These are phyloP conservation scores for Phylloporus sp. DNA, from an alignment of 768 basidiomycete genomes.

Conservation along the genomic window DNA sequence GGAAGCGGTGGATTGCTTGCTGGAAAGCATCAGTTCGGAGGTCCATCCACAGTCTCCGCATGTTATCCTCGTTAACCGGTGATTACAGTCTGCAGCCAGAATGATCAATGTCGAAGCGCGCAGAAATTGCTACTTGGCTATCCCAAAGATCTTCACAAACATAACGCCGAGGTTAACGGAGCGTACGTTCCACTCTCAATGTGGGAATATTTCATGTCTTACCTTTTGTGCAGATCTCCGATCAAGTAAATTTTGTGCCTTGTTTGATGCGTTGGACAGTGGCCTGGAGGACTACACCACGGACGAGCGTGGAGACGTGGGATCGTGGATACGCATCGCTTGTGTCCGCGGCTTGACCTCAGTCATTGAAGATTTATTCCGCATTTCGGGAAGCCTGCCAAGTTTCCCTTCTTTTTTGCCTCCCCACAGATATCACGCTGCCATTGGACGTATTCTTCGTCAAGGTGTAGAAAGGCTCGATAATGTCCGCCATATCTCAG, in stretches of 20 bases:
- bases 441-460: slow-evolving; percentile 69
- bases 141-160: slow-evolving; percentile 44
- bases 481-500: slow-evolving; percentile 80
- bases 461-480: slow-evolving; percentile 90
- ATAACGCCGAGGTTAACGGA: slow-evolving; percentile 39
- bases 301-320: slow-evolving; percentile 95
- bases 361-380: slow-evolving; percentile 48
- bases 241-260: slow-evolving; percentile 38
- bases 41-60: slow-evolving; percentile 33
- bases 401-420: slow-evolving; percentile 59
- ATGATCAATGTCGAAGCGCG: slow-evolving; percentile 54
- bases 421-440: slow-evolving; percentile 47
- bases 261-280: slow-evolving; percentile 55
- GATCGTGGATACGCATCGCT: slow-evolving; percentile 88
- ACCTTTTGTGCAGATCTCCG: slow-evolving; percentile 41
- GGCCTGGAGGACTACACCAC: slow-evolving; percentile 87
- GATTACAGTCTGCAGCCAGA: slow-evolving; percentile 30
- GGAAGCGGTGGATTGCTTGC: slow-evolving; percentile 53
- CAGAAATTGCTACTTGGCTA: slow-evolving; percentile 46
- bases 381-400: slow-evolving; percentile 36
- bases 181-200: slow-evolving; percentile 37
- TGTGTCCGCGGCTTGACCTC: slow-evolving; percentile 63
- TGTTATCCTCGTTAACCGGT: slow-evolving; percentile 18
- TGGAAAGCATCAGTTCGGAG: slow-evolving; percentile 52
- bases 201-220: slow-evolving; percentile 7